Base-by-base conservation (phyloP, 228 moss, liverwort and hornwort species). In the Sphagnum magellanicum region DNA sequence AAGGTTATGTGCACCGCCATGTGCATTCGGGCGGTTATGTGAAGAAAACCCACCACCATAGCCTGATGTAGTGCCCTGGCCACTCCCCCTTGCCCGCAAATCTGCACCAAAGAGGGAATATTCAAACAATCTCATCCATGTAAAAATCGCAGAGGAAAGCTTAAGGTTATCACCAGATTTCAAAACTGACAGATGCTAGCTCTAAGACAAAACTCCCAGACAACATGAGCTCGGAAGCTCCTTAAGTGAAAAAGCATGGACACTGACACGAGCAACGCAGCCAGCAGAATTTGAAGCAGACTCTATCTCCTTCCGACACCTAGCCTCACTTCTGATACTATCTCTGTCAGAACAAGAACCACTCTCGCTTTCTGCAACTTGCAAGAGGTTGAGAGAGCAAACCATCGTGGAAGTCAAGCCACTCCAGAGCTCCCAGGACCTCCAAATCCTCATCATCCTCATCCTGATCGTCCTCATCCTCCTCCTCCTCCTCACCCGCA, bases 321-420 rank as follows among this genome's bases (percentile, higher is more conserved):
- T 47, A 10, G 11, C 64, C 5, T 15, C 48, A 17, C 5, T 48
- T 50, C 64, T 32, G 12, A 6, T 11, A 65, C 64, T 15, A 65
- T 12, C 32, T 50, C 46, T 10, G 5, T 10, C 48, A 47, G 48
- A 48, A 65, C 46, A 16, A 5, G 11, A 6, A 5, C 67, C 50
- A 6, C 11, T 12, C 12, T 55, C 55, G 1, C 55, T 55, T 12
- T 55, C 8, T 55, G 55, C 12, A 1, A 8, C 55, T 55, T 55
- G 12, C 55, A 48, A 2, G 49, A 12, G 8, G 5, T 32, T 32
- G 32, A 17, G 49, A 0, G 62, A 46, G 50, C 62, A 15, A 50
- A 86, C 85, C 88, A 63, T 88, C 88, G 51, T 73, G 80, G 17
- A 88, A 76, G 68, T 88, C 88, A 15, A 88, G 80, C 88, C 88